phyloP scores from a whole-genome alignment of 768 basidiomycete genomes.

The Suillus alpinus region DNA sequence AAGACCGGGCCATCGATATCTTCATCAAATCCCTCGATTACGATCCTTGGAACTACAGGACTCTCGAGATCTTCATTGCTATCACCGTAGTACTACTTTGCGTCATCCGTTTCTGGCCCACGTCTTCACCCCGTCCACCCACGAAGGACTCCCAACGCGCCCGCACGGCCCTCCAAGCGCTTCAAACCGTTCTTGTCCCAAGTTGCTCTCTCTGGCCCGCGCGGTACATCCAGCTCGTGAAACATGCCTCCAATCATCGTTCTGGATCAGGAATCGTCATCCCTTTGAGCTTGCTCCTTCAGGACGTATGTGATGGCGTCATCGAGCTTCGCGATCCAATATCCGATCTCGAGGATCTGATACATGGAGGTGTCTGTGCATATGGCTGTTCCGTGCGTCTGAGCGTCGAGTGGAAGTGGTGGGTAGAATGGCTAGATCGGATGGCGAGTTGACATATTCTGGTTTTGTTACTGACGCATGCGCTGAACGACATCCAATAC shows the following conservation, averaged over 20 bases:
- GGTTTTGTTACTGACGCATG: background rate
- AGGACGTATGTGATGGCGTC: slow-evolving; percentile 34
- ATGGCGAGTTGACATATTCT: slow-evolving; percentile 17
- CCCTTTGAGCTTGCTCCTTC: slow-evolving; percentile 35
- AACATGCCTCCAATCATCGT: slow-evolving; percentile 8
- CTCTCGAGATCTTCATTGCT: background rate
- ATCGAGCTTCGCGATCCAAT: slow-evolving; percentile 44
- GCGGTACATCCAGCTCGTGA: slow-evolving; percentile 33
- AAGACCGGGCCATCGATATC: background rate
- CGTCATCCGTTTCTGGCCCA: background rate
- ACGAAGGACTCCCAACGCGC: slow-evolving; percentile 12
- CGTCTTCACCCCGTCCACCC: background rate
- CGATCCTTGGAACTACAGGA: background rate
- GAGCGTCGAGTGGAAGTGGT: slow-evolving; percentile 30
- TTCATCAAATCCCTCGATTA: background rate
- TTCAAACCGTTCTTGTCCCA: slow-evolving; percentile 42
- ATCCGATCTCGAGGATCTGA: slow-evolving; percentile 36
- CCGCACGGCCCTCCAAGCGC: slow-evolving; percentile 31
- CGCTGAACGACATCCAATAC: background rate
- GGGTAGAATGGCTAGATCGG: slow-evolving; percentile 23
- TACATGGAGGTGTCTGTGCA: slow-evolving; percentile 30
- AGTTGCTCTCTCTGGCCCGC: slow-evolving; percentile 44
- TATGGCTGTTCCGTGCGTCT: slow-evolving; percentile 40
- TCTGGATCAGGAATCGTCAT: slow-evolving; percentile 26
- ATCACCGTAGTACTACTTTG: background rate